These are phyloP conservation scores for Mortierella sp. DNA, from an alignment of 371 early-diverging fungal species.

Conservation along the genomic window DNA sequence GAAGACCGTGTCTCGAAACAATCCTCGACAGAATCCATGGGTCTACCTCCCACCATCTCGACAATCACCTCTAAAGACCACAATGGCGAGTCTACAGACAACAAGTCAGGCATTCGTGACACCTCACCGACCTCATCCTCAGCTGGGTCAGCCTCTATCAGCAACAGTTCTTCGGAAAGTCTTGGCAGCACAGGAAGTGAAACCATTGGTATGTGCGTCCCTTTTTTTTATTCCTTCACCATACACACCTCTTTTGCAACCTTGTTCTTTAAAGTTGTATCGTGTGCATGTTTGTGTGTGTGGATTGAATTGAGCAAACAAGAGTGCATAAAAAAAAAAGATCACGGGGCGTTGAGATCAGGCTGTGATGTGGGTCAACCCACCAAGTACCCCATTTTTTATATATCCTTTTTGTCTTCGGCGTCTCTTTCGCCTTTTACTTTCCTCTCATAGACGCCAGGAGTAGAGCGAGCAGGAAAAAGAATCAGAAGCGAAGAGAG, in stretches of 20 bases:
- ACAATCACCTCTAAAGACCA: not conserved
- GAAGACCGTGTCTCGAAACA: not conserved
- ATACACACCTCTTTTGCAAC: not conserved
- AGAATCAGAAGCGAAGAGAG: conserved; percentile 22
- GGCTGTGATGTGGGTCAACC: not conserved
- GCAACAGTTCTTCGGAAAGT: conserved; percentile 9
- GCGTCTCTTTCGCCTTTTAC: not conserved
- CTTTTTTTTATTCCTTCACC: not conserved
- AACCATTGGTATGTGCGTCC: not conserved
- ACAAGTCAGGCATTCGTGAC: conserved; percentile 4
- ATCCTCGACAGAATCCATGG: not conserved
- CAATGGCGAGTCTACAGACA: not conserved
- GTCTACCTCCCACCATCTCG: not conserved
- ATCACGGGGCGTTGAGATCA: too few species aligned
- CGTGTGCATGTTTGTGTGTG: not conserved
- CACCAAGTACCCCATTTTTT: not conserved
- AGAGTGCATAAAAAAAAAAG: not conserved
- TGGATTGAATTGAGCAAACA: not conserved
- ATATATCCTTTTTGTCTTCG: not conserved
- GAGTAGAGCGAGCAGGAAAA: conserved; percentile 2
- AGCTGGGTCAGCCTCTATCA: not conserved
- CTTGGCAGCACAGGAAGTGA: not conserved
- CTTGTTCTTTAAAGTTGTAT: not conserved
- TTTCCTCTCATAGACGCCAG: not conserved
- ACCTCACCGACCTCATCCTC: conserved; percentile 14